A percentile compares a stretch with the other conserved stretches of the same genome.
These are phyloP conservation scores for Fragilariopsis cylindrus DNA, from an alignment of 108 stramenopile genomes.

Conservation along the genomic window DNA sequence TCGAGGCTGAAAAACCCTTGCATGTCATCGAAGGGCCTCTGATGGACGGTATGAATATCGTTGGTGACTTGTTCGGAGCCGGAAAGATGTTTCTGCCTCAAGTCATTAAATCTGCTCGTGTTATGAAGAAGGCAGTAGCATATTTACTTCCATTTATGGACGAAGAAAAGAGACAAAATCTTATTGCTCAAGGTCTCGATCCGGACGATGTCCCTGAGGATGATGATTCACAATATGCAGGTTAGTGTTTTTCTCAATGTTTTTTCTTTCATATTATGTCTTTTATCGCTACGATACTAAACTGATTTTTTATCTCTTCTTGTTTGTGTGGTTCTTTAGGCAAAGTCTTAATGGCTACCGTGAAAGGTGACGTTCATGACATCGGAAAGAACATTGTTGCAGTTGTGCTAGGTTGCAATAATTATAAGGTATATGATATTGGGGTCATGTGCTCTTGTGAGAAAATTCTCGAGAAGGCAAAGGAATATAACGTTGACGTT, in stretches of 20 bases:
- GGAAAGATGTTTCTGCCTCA: constrained; percentile 99
- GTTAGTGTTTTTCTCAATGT: too few relatives aligned
- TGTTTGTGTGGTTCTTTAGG: constrained; percentile 32
- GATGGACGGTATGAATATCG: constrained; percentile 99
- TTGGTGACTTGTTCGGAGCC: constrained; percentile 98
- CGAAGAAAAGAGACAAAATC: constrained; percentile 90
- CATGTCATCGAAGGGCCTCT: constrained; percentile 99
- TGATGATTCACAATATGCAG: constrained; percentile 89
- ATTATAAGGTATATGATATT: constrained; percentile 99
- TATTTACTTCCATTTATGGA: constrained; percentile 99
- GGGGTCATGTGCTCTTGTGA: constrained; percentile 99
- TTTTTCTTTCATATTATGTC: not conserved
- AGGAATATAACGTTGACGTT: constrained; percentile 94
- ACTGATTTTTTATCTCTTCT: constrained; percentile 11
- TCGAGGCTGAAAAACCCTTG: constrained; percentile 70
- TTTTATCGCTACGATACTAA: constrained; percentile 21
- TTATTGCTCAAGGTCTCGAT: constrained; percentile 88
- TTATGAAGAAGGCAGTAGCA: constrained; percentile 99
- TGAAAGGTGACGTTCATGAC: constrained; percentile 99
- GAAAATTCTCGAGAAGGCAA: constrained; percentile 90
- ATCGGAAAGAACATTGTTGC: constrained; percentile 99
- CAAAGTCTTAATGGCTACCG: constrained; percentile 99
- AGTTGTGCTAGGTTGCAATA: constrained; percentile 99
- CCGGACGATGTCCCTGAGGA: constrained; percentile 78
- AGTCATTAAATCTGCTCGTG: constrained; percentile 99